Evolutionary conservation across 192 early-diverging fungal genomes (phyloP), one percentile per base, ranked within the genome.

Genomic region (Lobosporangium transversale): DNA sequence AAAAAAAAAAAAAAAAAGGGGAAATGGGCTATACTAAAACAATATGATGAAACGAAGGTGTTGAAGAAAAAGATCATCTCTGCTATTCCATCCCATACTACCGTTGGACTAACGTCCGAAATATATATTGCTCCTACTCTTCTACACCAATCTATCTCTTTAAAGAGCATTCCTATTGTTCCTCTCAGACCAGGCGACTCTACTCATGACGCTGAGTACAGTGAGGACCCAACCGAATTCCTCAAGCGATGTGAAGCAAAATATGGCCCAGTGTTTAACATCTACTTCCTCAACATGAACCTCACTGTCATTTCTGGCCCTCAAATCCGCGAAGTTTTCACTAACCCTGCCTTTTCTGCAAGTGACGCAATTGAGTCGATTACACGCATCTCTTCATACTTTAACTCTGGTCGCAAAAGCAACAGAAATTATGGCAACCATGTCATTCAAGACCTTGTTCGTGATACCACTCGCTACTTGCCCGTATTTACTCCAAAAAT

Each of bases 401-500:
- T 47, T 1, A 27, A 11, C 3, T 49, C 49, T n/a, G 26, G 66
- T 8, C 4, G 59, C 20, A 75, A 75, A 32, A 66, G 63, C 14
- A 57, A 70, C 14, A 32, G 36, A 30, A 31, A 54, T 17, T 20
- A 20, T 1, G 68, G 62, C 43, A 67, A 31, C 21, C 40, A 44
- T 0, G 18, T 35, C 1, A 27, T 36, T n/a, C 79, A 71, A n/a
- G 69, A 65, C 3, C 10, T 80, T 17, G 48, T 83, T 15, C 32
- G 71, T 30, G 37, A 68, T 10, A 50, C 80, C 21, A 68, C 71
- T 2, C 82, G 79, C 0, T 74, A 78, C 23, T 53, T 83, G 49
- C 66, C 66, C 5, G 3, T 52, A 15, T 83, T 64, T 36, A 83
- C 68, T 0, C 66, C 73, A 5, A 68, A 74, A 5, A 70, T 80